These are phyloP conservation scores for Kodamaea restingae DNA, from an alignment of 805 yeast species.

Conservation along the genomic window DNA sequence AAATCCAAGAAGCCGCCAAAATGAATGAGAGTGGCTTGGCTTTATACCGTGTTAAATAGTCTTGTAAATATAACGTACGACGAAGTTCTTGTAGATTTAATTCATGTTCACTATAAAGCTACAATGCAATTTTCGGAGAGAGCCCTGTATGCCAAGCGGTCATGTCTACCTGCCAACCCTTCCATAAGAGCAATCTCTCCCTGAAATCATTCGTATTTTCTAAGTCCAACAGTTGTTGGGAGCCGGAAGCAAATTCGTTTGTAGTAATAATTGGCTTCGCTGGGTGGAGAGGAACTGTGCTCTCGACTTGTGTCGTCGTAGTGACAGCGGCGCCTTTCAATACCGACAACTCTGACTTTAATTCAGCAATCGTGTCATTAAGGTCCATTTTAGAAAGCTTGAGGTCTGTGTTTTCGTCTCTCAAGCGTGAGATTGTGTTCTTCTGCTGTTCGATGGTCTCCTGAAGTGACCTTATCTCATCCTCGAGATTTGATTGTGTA, in stretches of 20 bases:
- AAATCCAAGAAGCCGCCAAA: constrained; percentile 81
- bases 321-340: constrained; percentile 7
- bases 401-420: constrained; percentile 42
- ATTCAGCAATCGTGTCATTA: constrained; percentile 28
- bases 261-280: constrained; percentile 28
- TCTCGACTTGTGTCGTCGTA: too few relatives aligned
- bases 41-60: constrained; percentile 66
- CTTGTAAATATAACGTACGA: constrained; percentile 5
- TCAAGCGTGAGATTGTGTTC: constrained; percentile 31
- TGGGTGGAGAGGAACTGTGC: constrained; percentile 14
- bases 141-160: constrained; percentile 70
- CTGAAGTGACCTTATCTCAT: constrained; percentile 17
- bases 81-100: not conserved
- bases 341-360: constrained; percentile 21
- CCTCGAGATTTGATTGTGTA: constrained; percentile 5
- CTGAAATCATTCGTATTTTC: constrained; percentile 46
- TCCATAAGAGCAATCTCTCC: constrained; percentile 67
- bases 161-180: constrained; percentile 86
- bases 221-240: constrained; percentile 19
- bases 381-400: constrained; percentile 37
- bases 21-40: constrained; percentile 71
- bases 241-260: constrained; percentile 28
- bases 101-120: constrained; percentile 14
- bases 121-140: constrained; percentile 29
- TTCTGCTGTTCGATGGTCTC: constrained; percentile 29